Percentiles rank a stretch among this genome's conserved stretches.
Conservation (phyloP, 495 filamentous ascomycete species). For the Entonaema liquescens region DNA sequence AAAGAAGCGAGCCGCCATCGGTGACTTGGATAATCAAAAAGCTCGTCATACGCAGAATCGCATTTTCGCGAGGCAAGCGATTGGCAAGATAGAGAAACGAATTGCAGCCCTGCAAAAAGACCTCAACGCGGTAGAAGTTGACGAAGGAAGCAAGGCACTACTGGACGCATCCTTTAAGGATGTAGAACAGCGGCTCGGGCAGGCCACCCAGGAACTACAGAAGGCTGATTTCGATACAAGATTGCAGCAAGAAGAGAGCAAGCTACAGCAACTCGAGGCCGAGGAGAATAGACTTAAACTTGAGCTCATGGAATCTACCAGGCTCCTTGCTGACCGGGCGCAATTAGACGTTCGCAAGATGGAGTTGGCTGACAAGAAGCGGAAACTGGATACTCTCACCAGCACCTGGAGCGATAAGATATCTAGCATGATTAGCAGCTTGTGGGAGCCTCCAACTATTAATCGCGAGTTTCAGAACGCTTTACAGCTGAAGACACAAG, state of each 20-base stretch:
- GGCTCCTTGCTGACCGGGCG: slow-evolving; percentile 79
- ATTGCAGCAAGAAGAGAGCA: slow-evolving; percentile 66
- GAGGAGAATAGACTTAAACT: slow-evolving; percentile 71
- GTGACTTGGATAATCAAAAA: slow-evolving; percentile 72
- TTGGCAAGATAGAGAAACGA: slow-evolving; percentile 73
- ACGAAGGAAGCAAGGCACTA: slow-evolving; percentile 81
- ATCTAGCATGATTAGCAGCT: slow-evolving; percentile 63
- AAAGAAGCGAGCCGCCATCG: slow-evolving; percentile 70
- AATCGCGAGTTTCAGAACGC: slow-evolving; percentile 75
- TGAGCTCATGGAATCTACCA: slow-evolving; percentile 82
- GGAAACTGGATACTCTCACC: slow-evolving; percentile 77
- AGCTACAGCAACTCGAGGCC: slow-evolving; percentile 73
- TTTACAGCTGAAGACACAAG: slow-evolving; percentile 62
- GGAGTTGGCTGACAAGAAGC: slow-evolving; percentile 73
- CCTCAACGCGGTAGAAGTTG: slow-evolving; percentile 74
- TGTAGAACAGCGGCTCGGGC: slow-evolving; percentile 66
- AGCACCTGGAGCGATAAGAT: slow-evolving; percentile 77
- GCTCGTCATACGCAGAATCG: slow-evolving; percentile 75
- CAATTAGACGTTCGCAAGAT: slow-evolving; percentile 80
- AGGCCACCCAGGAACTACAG: slow-evolving; percentile 68
- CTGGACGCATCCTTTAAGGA: slow-evolving; percentile 78
- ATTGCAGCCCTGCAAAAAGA: slow-evolving; percentile 68
- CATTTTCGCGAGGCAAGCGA: slow-evolving; percentile 71
- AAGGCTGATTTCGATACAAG: slow-evolving; percentile 72
- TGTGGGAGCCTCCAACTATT: slow-evolving; percentile 74